Evolutionary conservation across 768 basidiomycete species (phyloP).

Genomic region (Lyophyllum shimeji): DNA sequence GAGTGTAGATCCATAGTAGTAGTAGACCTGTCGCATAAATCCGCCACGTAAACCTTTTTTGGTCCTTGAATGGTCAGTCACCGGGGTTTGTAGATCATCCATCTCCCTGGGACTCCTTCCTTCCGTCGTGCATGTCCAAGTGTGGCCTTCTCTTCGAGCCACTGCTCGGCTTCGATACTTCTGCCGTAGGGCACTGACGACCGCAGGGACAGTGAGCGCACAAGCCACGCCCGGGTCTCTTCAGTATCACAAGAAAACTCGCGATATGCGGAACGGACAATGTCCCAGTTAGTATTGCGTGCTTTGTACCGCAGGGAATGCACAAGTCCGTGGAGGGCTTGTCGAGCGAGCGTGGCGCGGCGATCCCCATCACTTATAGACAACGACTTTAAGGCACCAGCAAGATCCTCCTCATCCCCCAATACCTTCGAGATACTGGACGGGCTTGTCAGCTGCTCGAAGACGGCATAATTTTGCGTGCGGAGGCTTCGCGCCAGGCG

Average conservation of each 20-base stretch:
- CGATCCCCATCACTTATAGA: conserved; percentile 13
- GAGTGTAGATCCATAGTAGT: conserved; percentile 9
- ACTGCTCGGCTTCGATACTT: conserved; percentile 42
- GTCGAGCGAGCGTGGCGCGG: conserved; percentile 23
- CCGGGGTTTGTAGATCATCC: conserved; percentile 58
- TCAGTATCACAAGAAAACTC: conserved; percentile 49
- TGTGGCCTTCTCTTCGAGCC: conserved; percentile 44
- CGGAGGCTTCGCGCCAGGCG: conserved; percentile 53
- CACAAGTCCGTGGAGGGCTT: conserved; percentile 45
- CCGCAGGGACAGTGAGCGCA: conserved; percentile 45
- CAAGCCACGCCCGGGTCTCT: conserved; percentile 47
- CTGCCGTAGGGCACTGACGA: conserved; percentile 28
- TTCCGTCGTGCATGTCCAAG: conserved; percentile 53
- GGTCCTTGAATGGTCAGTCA: conserved; percentile 15
- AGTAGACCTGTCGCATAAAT: neutral
- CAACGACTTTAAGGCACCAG: conserved; percentile 9
- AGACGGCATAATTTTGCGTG: conserved; percentile 50
- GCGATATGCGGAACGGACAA: conserved; percentile 63
- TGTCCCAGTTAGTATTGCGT: conserved; percentile 54
- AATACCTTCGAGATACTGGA: conserved; percentile 22
- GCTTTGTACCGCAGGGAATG: conserved; percentile 49
- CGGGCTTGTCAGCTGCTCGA: conserved; percentile 44
- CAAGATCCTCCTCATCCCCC: conserved; percentile 7
- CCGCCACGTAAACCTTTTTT: too few species aligned
- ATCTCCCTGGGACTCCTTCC: conserved; percentile 56